phyloP scores from a whole-genome alignment of 2,329 filamentous ascomycete species.

The Aspergillus versicolor region DNA sequence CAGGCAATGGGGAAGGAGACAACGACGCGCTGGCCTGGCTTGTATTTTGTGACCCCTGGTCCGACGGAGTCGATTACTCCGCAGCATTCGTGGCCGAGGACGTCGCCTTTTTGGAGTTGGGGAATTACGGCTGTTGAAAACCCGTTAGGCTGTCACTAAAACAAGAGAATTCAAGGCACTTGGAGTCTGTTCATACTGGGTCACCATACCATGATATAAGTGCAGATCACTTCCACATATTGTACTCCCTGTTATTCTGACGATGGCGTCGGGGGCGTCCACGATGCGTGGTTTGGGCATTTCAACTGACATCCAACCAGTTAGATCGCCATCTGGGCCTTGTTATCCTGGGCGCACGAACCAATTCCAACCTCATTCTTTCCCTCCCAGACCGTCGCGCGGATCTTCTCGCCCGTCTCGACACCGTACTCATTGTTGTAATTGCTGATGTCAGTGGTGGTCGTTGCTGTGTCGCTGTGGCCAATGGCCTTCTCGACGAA shows the following conservation, averaged over 20 bases:
- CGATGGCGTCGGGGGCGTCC: constrained; percentile 73
- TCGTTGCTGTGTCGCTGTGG: neutral
- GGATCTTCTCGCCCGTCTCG: constrained; percentile 64
- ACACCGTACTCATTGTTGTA: constrained; percentile 45
- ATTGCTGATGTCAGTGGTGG: constrained; percentile 4
- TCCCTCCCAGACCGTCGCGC: constrained; percentile 77
- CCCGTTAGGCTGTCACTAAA: constrained; percentile 7
- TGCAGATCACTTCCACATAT: constrained; percentile 63
- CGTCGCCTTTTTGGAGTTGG: constrained; percentile 63
- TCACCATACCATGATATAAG: constrained; percentile 39
- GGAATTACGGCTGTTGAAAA: constrained; percentile 46
- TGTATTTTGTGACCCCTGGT: constrained; percentile 52
- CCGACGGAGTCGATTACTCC: constrained; percentile 57
- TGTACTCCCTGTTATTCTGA: constrained; percentile 70
- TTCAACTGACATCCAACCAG: constrained; percentile 47
- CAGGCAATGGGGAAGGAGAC: constrained; percentile 82
- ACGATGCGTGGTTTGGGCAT: constrained; percentile 69
- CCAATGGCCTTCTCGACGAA: constrained; percentile 3
- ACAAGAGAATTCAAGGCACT: neutral
- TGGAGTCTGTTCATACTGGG: neutral
- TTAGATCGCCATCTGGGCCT: neutral
- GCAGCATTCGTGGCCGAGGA: constrained; percentile 62
- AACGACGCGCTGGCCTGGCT: constrained; percentile 69
- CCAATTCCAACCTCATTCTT: constrained; percentile 74
- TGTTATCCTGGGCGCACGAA: constrained; percentile 22